These are phyloP conservation scores for Naematelia aurantialba DNA, from an alignment of 768 basidiomycete species.

Conservation along the genomic window DNA sequence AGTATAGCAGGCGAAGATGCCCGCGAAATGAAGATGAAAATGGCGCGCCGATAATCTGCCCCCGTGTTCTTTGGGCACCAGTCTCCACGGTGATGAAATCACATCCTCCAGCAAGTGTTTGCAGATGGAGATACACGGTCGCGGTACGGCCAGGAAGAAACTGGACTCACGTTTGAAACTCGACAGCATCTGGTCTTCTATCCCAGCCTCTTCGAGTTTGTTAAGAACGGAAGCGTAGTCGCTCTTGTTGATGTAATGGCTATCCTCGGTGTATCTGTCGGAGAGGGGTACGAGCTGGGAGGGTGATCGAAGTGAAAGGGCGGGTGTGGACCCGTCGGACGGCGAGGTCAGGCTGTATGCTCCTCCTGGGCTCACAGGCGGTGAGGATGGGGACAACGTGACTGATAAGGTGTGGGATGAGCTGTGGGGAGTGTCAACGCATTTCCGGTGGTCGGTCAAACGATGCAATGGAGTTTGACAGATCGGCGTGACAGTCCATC, in stretches of 20 bases:
- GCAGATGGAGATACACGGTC: no score
- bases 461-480: background rate
- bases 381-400: background rate
- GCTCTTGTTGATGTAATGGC: background rate
- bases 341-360: background rate
- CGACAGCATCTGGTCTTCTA: conserved; percentile 40
- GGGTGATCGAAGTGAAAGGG: conserved; percentile 1
- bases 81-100: no score
- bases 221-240: conserved; percentile 14
- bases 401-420: background rate
- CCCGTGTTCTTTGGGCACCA: no score
- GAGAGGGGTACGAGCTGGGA: background rate
- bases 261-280: background rate
- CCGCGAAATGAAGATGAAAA: no score
- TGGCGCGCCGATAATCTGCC: no score
- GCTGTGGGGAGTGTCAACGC: background rate
- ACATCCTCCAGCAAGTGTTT: no score
- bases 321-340: background rate
- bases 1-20: no score
- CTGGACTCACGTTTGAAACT: conserved; percentile 42
- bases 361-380: background rate
- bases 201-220: conserved; percentile 22
- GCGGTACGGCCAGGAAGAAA: background rate
- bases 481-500: background rate
- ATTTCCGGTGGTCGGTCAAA: background rate